Percentiles rank a stretch among this genome's conserved stretches.
Conservation (phyloP, 139 green algal genomes). For the Chlorella sorokiniana region DNA sequence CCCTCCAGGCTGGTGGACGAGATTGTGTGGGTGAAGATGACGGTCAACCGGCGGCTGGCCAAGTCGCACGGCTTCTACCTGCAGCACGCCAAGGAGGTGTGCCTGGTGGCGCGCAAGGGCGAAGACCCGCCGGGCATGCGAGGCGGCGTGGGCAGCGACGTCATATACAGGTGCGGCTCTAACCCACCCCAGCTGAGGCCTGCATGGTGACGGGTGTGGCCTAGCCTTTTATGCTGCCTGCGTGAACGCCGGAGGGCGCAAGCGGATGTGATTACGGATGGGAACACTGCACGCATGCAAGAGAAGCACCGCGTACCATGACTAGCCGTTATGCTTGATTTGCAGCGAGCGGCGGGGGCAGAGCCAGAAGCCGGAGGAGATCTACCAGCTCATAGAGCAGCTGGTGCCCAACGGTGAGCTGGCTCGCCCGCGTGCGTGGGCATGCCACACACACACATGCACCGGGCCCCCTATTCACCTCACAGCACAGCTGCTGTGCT, state of each 20-base stretch:
- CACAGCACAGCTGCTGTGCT: too few relatives aligned
- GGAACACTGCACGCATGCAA: too few relatives aligned
- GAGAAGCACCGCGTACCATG: not conserved
- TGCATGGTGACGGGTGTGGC: too few relatives aligned
- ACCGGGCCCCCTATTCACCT: too few relatives aligned
- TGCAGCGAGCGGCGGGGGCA: conserved; percentile 82
- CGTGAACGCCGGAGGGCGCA: too few relatives aligned
- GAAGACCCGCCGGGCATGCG: conserved; percentile 43
- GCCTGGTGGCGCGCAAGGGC: conserved; percentile 81
- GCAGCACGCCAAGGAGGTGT: conserved; percentile 93
- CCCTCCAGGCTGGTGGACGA: conserved; percentile 87
- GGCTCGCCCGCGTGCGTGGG: too few relatives aligned
- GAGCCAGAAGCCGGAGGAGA: conserved; percentile 96
- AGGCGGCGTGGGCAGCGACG: conserved; percentile 65
- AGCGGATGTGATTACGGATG: too few relatives aligned
- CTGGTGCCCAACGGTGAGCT: conserved; percentile 80
- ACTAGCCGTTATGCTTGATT: not conserved
- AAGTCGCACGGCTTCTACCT: conserved; percentile 97
- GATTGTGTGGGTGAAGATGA: conserved; percentile 96
- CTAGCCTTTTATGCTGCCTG: too few relatives aligned
- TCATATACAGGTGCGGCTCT: conserved; percentile 81
- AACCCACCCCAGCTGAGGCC: too few relatives aligned
- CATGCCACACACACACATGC: too few relatives aligned
- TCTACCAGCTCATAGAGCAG: conserved; percentile 94
- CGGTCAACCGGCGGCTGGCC: conserved; percentile 86